Base-by-base conservation (phyloP, 768 basidiomycete species). In the Ramaria sp. region DNA sequence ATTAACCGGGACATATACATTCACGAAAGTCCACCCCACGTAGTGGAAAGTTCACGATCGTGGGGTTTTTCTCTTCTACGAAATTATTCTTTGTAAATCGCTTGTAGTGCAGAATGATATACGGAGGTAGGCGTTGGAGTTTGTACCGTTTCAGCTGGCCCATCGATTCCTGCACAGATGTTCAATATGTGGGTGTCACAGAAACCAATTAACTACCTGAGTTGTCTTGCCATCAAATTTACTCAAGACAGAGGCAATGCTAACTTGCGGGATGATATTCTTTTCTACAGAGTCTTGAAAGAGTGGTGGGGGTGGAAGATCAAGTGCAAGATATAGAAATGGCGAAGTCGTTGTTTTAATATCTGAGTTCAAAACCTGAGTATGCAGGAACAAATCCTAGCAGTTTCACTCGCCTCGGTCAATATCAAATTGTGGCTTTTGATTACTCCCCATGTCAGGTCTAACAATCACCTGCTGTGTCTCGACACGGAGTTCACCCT, bases 21-120 rank as follows among this genome's bases (percentile, higher is more conserved):
- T 92, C 92, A 61, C 72, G 73, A 67, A 99, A 85, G 68, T 99
- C 95, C 18, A 98, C 77, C 3, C 95, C 94, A 56, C 88, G 79
- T 24, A 97, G 73, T 2, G 95, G 95, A 64, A 96, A 99, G 65
- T 95, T 99, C 61, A 99, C 88, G 57, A 99, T 94, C 1, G 96
- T 99, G 7, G 95, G 95, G 63, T 99, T 99, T 70, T 96, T 96
- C 68, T 99, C 96, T 67, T 97, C 95, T 5, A 97, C 93, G 62
- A 98, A 97, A 50, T 76, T 76, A 66, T 98, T 99, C 67, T 89
- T 96, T 22, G 90, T 93, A 70, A 98, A 99, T 37, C 96, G 82
- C 67, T 94, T 98, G 76, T 86, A 94, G 66, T 95, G 89, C 18
- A 97, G 73, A 62, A 98, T 87, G 63, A 99, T 83, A 65, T 96